phyloP scores from a whole-genome alignment of 2,329 filamentous ascomycete genomes.

The Rutstroemia sp. region DNA sequence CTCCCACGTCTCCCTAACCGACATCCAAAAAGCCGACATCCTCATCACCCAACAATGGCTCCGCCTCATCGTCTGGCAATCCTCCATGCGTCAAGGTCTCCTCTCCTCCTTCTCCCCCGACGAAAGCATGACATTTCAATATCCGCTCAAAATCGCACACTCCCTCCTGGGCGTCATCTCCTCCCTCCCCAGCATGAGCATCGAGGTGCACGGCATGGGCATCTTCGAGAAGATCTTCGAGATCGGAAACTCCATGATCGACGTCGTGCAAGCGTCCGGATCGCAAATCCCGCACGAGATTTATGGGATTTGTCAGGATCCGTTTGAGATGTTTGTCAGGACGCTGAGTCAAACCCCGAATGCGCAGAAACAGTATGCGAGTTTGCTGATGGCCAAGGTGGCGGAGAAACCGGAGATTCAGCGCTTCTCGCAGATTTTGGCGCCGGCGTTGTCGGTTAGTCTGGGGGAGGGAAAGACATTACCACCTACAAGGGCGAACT shows the following conservation, averaged over 20 bases:
- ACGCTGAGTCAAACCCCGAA: constrained; percentile 39
- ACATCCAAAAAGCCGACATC: constrained; percentile 62
- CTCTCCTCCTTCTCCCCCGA: constrained; percentile 52
- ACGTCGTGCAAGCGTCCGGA: constrained; percentile 35
- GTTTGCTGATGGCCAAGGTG: constrained; percentile 36
- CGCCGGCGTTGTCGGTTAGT: constrained; percentile 6
- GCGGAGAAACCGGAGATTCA: constrained; percentile 32
- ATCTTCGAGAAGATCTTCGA: constrained; percentile 45
- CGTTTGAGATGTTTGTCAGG: constrained; percentile 38
- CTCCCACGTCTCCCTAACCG: constrained; percentile 35
- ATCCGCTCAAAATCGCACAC: constrained; percentile 53
- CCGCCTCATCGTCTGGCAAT: constrained; percentile 64
- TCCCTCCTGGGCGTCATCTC: constrained; percentile 43
- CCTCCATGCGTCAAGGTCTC: constrained; percentile 58
- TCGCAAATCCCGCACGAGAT: constrained; percentile 13
- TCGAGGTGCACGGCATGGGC: constrained; percentile 42
- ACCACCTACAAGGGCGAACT: not conserved
- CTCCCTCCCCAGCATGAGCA: constrained; percentile 34
- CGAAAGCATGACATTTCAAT: constrained; percentile 53
- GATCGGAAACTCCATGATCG: constrained; percentile 37
- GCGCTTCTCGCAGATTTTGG: constrained; percentile 16
- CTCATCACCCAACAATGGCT: constrained; percentile 66
- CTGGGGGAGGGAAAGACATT: not conserved
- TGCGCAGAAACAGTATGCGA: constrained; percentile 36
- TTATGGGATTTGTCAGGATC: constrained; percentile 32